A percentile compares a stretch with the other conserved stretches of the same genome.
Evolutionary conservation across 805 yeast genomes (phyloP).

Genomic region (Myxozyma udenii): DNA sequence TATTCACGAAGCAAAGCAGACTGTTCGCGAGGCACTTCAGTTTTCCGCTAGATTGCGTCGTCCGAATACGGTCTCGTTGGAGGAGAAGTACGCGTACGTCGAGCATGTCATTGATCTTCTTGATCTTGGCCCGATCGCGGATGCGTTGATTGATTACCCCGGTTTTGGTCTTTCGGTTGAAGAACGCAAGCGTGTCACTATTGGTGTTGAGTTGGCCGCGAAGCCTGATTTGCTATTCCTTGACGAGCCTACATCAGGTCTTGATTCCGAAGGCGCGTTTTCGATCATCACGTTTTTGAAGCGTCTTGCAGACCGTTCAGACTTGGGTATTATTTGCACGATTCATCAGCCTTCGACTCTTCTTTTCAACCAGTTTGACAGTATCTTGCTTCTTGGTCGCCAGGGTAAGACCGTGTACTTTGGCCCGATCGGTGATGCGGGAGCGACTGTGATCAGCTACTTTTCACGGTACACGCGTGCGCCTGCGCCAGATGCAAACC

Average conservation of each 20-base stretch:
- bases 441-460: constrained; percentile 56
- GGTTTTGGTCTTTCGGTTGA: constrained; percentile 68
- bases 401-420: constrained; percentile 76
- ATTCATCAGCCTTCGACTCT: constrained; percentile 86
- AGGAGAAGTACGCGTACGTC: constrained; percentile 63
- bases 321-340: constrained; percentile 67
- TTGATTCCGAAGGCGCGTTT: constrained; percentile 69
- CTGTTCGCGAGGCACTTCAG: constrained; percentile 68
- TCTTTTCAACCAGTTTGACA: constrained; percentile 71
- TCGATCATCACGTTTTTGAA: constrained; percentile 60
- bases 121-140: constrained; percentile 63
- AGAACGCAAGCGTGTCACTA: constrained; percentile 61
- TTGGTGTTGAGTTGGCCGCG: constrained; percentile 66
- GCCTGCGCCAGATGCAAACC: constrained; percentile 67
- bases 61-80: constrained; percentile 49
- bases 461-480: constrained; percentile 64
- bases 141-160: constrained; percentile 70
- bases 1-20: constrained; percentile 60
- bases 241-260: constrained; percentile 69
- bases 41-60: constrained; percentile 69
- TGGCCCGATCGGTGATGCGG: constrained; percentile 66
- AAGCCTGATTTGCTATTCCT: constrained; percentile 60
- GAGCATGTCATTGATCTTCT: constrained; percentile 61
- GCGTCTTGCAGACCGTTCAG: constrained; percentile 52
- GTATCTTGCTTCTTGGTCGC: constrained; percentile 62